These are phyloP conservation scores for Thraustochytrium striatum DNA, from an alignment of 352 stramenopile species.

Conservation along the genomic window DNA sequence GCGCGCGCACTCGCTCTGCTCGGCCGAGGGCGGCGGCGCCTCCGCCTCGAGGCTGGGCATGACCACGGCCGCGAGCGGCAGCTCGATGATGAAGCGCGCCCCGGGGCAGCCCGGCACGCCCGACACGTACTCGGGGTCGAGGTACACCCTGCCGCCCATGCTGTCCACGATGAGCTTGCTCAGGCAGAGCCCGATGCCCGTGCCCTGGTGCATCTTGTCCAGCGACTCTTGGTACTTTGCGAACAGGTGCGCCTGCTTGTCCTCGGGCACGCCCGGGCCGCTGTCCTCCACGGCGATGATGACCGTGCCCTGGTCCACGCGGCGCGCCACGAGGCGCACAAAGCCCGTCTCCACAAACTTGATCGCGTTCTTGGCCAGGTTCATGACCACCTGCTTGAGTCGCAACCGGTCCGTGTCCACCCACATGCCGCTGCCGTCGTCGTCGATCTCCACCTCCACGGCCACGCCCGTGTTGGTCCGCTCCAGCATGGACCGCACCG, in stretches of 20 bases:
- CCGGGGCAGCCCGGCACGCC: slow-evolving; percentile 16
- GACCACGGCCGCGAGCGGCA: slow-evolving; percentile 26
- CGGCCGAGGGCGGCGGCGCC: neutral
- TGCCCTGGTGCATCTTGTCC: slow-evolving; percentile 58
- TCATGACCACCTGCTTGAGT: slow-evolving; percentile 59
- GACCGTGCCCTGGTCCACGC: slow-evolving; percentile 1
- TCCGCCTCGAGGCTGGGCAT: slow-evolving; percentile 3
- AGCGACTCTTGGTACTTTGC: slow-evolving; percentile 58
- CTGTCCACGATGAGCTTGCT: slow-evolving; percentile 54
- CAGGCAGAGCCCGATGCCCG: slow-evolving; percentile 56
- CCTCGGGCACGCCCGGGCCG: slow-evolving; percentile 56
- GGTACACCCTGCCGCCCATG: slow-evolving; percentile 54
- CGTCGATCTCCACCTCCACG: slow-evolving; percentile 54
- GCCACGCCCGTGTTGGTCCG: slow-evolving; percentile 49
- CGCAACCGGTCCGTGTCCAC: slow-evolving; percentile 55
- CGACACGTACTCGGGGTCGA: slow-evolving; percentile 46
- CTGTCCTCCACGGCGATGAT: slow-evolving; percentile 58
- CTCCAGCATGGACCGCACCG: slow-evolving; percentile 52
- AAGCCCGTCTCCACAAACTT: slow-evolving; percentile 59
- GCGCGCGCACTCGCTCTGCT: slow-evolving; percentile 6
- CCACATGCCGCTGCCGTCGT: slow-evolving; percentile 55
- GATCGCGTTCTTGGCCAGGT: slow-evolving; percentile 55
- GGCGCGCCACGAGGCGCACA: slow-evolving; percentile 51
- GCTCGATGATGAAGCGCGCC: slow-evolving; percentile 21
- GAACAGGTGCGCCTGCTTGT: slow-evolving; percentile 55